Percentiles rank a stretch among this genome's conserved stretches.
Conservation (phyloP, 208 protist species). For the Crithidia fasciculata region DNA sequence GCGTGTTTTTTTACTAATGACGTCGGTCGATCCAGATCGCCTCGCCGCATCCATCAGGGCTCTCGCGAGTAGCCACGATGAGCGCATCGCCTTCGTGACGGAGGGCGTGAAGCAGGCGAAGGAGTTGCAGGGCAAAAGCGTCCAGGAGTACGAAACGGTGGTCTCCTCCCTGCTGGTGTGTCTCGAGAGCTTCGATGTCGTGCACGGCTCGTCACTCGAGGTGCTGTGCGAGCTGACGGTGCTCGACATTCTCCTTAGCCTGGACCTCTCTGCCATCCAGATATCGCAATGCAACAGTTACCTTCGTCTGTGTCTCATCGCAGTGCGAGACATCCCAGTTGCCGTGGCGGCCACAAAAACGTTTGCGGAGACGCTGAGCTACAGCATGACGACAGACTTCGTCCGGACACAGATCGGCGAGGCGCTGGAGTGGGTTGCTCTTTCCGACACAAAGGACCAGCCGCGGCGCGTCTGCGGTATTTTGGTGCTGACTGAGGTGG, state of each 20-base stretch:
- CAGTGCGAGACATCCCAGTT: constrained; percentile 47
- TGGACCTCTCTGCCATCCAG: constrained; percentile 78
- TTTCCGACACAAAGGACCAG: constrained; percentile 41
- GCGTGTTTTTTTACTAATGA: constrained; percentile 20
- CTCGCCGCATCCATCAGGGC: constrained; percentile 53
- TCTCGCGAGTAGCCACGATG: constrained; percentile 42
- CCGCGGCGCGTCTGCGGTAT: constrained; percentile 70
- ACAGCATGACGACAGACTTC: constrained; percentile 78
- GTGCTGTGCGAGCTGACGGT: constrained; percentile 79
- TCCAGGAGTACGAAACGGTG: constrained; percentile 75
- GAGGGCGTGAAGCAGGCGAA: constrained; percentile 73
- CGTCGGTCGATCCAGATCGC: constrained; percentile 35
- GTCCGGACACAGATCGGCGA: constrained; percentile 67
- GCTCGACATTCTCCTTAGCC: constrained; percentile 72
- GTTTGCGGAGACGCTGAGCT: constrained; percentile 67
- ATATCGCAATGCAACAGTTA: constrained; percentile 86
- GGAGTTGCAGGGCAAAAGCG: constrained; percentile 71
- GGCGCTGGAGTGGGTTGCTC: constrained; percentile 57
- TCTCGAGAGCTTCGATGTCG: constrained; percentile 80
- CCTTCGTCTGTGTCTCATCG: constrained; percentile 68
- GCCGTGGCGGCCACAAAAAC: constrained; percentile 63
- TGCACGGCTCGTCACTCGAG: constrained; percentile 53
- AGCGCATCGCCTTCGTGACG: constrained; percentile 50
- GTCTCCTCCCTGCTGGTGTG: constrained; percentile 68
- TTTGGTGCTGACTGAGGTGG: constrained; percentile 75